A percentile compares a stretch with the other conserved stretches of the same genome.
These are phyloP conservation scores for Arctostaphylos glauca DNA, from an alignment of 148 eudicot species.

Conservation along the genomic window DNA sequence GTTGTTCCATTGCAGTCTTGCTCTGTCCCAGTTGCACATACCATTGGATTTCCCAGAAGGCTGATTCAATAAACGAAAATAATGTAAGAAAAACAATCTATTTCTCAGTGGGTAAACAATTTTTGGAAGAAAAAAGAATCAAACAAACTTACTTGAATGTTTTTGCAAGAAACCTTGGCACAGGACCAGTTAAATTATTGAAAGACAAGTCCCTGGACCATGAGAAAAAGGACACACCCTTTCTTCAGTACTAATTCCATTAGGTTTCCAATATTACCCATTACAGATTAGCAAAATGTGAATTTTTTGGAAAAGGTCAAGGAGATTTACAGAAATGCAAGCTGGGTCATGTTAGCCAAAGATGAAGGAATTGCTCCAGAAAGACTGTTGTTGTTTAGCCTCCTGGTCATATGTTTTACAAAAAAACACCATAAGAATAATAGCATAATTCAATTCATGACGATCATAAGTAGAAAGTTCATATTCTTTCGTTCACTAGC, in stretches of 20 bases:
- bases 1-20: slow-evolving; percentile 73
- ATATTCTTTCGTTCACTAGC: no score
- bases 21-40: slow-evolving; percentile 75
- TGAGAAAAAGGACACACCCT: not conserved
- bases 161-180: slow-evolving; percentile 73
- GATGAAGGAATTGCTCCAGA: slow-evolving; percentile 69
- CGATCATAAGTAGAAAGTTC: no score
- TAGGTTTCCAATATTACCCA: no score
- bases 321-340: slow-evolving; percentile 62
- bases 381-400: slow-evolving; percentile 86
- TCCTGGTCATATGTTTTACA: slow-evolving; percentile 48
- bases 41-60: slow-evolving; percentile 74
- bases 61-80: slow-evolving; percentile 33
- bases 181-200: slow-evolving; percentile 91
- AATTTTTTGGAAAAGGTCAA: slow-evolving; percentile 11
- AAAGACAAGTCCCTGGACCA: slow-evolving; percentile 79
- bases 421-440: not conserved
- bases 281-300: not conserved
- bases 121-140: not conserved
- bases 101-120: not conserved
- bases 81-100: not conserved
- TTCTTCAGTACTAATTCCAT: not conserved
- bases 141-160: slow-evolving; percentile 64
- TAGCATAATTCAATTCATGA: no score
- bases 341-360: slow-evolving; percentile 78